Evolutionary conservation across 2,329 filamentous ascomycete genomes (phyloP).

Genomic region (Lithohypha guttulata): DNA sequence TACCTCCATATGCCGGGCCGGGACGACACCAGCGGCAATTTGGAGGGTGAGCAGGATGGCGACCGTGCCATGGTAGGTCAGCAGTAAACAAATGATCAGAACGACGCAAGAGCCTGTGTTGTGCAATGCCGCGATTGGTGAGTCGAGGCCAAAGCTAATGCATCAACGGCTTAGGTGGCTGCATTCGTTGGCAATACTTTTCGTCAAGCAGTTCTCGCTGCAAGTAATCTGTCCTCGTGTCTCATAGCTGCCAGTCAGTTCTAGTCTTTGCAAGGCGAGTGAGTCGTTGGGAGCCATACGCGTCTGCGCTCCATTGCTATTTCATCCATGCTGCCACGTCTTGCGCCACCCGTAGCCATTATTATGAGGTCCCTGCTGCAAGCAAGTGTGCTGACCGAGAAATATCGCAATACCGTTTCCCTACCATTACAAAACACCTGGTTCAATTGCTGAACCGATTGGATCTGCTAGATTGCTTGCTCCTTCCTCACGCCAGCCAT

Average conservation of each 20-base stretch:
- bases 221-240: conserved; percentile 8
- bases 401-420: too few species aligned
- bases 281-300: too few species aligned
- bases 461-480: too few species aligned
- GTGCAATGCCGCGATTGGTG: conserved; percentile 3
- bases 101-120: neutral
- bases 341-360: conserved; percentile 6
- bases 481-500: neutral
- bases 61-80: conserved; percentile 1
- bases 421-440: too few species aligned
- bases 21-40: conserved; percentile 4
- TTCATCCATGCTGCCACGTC: conserved; percentile 9
- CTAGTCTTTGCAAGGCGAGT: too few species aligned
- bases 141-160: conserved; percentile 5
- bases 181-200: conserved; percentile 9
- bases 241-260: conserved; percentile 1
- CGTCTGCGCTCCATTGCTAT: too few species aligned
- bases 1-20: conserved; percentile 4
- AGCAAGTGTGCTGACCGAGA: too few species aligned
- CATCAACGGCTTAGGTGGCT: conserved; percentile 7
- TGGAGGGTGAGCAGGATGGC: neutral
- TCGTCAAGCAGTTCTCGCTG: conserved; percentile 7
- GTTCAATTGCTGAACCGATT: too few species aligned
- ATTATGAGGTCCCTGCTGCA: too few species aligned
- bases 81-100: neutral